phyloP scores from a whole-genome alignment of 225 moss, liverwort and hornwort genomes.

The Antitrichia curtipendula region DNA sequence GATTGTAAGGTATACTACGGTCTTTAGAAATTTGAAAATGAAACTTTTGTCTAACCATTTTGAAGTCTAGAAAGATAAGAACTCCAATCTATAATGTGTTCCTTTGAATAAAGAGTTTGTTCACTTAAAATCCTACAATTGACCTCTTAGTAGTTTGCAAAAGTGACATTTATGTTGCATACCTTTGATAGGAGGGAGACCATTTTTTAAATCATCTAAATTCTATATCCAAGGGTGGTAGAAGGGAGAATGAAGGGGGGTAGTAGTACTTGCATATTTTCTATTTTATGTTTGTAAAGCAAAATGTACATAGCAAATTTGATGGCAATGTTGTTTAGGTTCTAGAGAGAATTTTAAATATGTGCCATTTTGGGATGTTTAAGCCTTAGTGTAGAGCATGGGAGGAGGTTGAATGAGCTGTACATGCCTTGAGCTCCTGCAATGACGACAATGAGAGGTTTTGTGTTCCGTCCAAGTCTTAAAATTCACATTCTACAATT shows the following conservation, averaged over 20 bases:
- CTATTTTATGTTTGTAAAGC: background rate
- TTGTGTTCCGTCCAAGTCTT: background rate
- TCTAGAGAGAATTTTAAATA: rapidly evolving
- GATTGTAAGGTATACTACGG: rapidly evolving
- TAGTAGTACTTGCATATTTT: background rate
- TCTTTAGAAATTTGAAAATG: background rate
- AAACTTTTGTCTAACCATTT: no score
- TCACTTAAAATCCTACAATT: background rate
- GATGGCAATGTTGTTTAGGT: background rate
- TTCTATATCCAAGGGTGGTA: background rate
- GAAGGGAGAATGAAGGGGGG: background rate
- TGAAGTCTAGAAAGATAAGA: rapidly evolving
- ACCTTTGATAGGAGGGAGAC: rapidly evolving
- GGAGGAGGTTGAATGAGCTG: no score
- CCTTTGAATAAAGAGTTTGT: no score
- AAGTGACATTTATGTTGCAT: background rate
- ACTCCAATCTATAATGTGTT: rapidly evolving
- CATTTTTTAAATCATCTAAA: background rate
- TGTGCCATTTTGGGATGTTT: rapidly evolving
- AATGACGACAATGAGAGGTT: background rate
- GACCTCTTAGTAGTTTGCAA: rapidly evolving
- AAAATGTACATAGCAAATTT: background rate
- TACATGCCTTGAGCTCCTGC: rapidly evolving
- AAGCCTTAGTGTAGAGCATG: background rate
- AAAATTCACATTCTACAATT: background rate